These are phyloP conservation scores for Tetrahymena malaccensis DNA, from an alignment of 73 alveolate species.

Conservation along the genomic window DNA sequence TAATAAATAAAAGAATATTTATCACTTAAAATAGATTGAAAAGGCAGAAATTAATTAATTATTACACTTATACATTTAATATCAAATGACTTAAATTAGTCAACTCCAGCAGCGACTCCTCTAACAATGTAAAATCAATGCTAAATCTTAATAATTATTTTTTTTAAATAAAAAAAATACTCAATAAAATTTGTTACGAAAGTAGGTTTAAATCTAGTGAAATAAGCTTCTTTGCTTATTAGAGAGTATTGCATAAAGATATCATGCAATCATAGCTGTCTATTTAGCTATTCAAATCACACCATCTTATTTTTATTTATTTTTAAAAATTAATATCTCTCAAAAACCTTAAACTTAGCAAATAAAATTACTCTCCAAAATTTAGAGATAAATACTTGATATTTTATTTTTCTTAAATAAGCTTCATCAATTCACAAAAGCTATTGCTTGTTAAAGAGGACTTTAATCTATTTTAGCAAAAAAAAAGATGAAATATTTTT, in stretches of 20 bases:
- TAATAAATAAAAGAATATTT: background rate
- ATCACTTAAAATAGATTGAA: background rate
- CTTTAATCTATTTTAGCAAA: background rate
- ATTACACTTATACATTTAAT: background rate
- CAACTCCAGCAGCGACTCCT: background rate
- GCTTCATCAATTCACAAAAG: background rate
- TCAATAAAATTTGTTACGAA: background rate
- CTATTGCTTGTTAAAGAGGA: background rate
- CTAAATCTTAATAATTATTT: background rate
- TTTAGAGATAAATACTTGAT: background rate
- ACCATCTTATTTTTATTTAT: background rate
- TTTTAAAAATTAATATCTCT: background rate
- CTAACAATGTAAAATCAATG: background rate
- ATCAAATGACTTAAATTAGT: background rate
- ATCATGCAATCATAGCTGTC: background rate
- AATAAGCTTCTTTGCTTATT: background rate
- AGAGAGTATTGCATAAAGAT: background rate
- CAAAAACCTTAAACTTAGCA: background rate
- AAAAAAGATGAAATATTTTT: background rate
- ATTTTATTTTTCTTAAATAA: background rate
- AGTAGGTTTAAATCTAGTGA: background rate
- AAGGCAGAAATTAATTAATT: background rate
- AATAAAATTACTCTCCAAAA: background rate
- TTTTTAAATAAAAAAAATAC: background rate
- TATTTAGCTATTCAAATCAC: background rate